Base-by-base conservation (phyloP, 805 yeast genomes). In the Candida tammaniensis region DNA sequence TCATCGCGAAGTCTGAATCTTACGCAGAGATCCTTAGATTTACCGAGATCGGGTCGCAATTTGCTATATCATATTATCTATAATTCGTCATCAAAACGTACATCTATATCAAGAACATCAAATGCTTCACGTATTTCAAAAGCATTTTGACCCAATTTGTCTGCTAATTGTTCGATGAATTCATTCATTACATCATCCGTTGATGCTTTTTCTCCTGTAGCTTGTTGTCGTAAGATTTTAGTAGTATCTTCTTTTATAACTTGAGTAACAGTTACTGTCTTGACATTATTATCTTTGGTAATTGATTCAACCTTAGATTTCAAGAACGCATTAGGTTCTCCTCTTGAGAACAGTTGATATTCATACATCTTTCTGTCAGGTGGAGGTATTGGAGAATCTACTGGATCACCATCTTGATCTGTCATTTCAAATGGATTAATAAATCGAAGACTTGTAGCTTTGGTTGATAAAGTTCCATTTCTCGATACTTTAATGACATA, bases 341-440 rank as follows among this genome's bases (percentile, higher is more conserved):
- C 33, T 11, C 13, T 20, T 4, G 4, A 4, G 17, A 35, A 36
- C 15, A 8, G 15, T 24, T 31, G 21, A 25, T 36, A 36, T 13
- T 36, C 40, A 23, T 36, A 36, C 9, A 22, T 4, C 19, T 11
- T 25, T n/a, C 41, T 12, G 8, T 15, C 17, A 11, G 36, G 27
- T 5, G 25, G n/a, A 5, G 44, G 36, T 13, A 36, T 36, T 1
- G 49, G 50, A n/a, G 46, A 36, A 4, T 42, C 40, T 1, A 50
- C 52, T 4, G 12, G 5, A 24, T 57, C 59, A 11, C 66, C 67
- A 26, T 61, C 59, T 12, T 49, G 52, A 29, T 64, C 67, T 1
- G 37, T 29, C 49, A 55, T 48, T 5, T 55, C 54, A 6, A 33
- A 51, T 0, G 70, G 68, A 43, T 66, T 59, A 4, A 60, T 37